Evolutionary conservation across 805 yeast species (phyloP).

Genomic region (Cyberlindnera nakhonratchasimensis): DNA sequence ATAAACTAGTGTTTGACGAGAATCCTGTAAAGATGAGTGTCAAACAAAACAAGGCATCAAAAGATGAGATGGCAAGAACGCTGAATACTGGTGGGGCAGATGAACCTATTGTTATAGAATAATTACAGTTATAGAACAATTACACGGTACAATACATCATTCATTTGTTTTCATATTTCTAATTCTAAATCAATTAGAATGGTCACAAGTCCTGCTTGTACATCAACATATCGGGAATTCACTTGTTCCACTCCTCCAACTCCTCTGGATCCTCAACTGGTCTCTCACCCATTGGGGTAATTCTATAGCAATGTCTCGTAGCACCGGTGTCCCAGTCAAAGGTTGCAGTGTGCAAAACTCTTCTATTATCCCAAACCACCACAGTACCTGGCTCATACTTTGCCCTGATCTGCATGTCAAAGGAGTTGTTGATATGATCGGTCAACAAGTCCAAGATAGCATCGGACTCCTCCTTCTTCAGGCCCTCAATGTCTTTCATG

Average conservation of each 20-base stretch:
- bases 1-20: constrained; percentile 39
- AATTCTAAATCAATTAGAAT: too few relatives aligned
- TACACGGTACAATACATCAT: too few relatives aligned
- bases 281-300: constrained; percentile 45
- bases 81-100: background rate
- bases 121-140: too few relatives aligned
- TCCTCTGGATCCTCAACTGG: constrained; percentile 13
- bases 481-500: constrained; percentile 49
- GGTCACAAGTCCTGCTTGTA: too few relatives aligned
- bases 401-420: constrained; percentile 25
- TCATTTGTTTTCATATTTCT: too few relatives aligned
- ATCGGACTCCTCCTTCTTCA: constrained; percentile 48
- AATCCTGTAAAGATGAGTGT: background rate
- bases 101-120: constrained; percentile 8
- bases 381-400: constrained; percentile 23
- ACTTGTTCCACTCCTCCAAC: constrained; percentile 13
- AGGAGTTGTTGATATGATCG: constrained; percentile 45
- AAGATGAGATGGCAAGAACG: too few relatives aligned
- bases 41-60: background rate
- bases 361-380: constrained; percentile 28
- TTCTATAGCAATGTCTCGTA: constrained; percentile 29
- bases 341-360: constrained; percentile 49
- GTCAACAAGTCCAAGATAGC: constrained; percentile 45
- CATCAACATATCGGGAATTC: too few relatives aligned
- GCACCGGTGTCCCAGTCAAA: constrained; percentile 41